These are phyloP conservation scores for Crucihimalaya himalaica DNA, from an alignment of 345 rosid species.

Conservation along the genomic window DNA sequence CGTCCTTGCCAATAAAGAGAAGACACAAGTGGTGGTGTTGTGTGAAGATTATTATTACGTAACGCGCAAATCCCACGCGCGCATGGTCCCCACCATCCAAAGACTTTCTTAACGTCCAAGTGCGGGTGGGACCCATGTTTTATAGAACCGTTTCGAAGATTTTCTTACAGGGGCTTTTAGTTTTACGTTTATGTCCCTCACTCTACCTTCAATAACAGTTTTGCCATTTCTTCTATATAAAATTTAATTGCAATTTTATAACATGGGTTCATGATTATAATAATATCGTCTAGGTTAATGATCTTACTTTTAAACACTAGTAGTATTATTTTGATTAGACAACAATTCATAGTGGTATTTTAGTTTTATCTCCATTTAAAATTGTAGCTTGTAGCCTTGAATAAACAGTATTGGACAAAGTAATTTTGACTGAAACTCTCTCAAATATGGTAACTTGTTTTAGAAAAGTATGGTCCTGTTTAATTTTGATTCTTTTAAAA, in stretches of 20 bases:
- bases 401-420: not conserved
- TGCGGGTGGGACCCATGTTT: constrained; percentile 35
- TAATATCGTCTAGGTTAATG: not conserved
- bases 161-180: not conserved
- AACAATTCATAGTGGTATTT: not conserved
- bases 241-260: no score
- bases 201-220: constrained; percentile 1
- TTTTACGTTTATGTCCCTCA: not conserved
- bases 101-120: constrained; percentile 40
- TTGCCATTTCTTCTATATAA: not conserved
- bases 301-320: not conserved
- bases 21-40: constrained; percentile 41
- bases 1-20: constrained; percentile 31
- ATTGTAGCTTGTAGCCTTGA: not conserved
- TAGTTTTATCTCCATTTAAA: no score
- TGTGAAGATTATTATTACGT: constrained; percentile 15
- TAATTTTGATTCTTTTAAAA: not conserved
- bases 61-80: constrained; percentile 35
- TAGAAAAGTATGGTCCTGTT: not conserved
- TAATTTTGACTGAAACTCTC: not conserved
- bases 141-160: constrained; percentile 35
- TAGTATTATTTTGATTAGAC: not conserved
- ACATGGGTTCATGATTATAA: not conserved
- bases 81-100: constrained; percentile 20
- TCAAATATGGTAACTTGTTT: not conserved